Base-by-base conservation (phyloP, 805 yeast species). In the Teunomyces lycoperdinae region DNA sequence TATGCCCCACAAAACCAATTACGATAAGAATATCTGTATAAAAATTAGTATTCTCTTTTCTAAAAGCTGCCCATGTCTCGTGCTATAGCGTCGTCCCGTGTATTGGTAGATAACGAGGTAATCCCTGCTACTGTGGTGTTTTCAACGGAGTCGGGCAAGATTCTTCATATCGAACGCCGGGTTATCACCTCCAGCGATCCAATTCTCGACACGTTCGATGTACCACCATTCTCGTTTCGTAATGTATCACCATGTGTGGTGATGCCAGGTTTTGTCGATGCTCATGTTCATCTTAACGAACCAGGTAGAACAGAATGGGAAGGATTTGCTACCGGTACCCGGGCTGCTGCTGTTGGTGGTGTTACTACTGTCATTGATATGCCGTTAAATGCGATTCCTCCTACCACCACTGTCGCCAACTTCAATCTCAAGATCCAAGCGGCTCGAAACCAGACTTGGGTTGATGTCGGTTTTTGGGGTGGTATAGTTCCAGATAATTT, bases 231-330 rank as follows among this genome's bases (percentile, higher is more conserved):
- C 4, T 63, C 73, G 40, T 77, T 74, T 58, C 65, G 83, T 36
- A 74, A 83, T 52, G 82, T 84, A 4, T 73, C 85, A 3, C 89
- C 91, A 0, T 63, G 71, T 16, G 79, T 79, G 29, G 76, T 91
- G 9, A 71, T 92, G 73, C 97, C 98, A 0, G 98, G 98, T 0
- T 76, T 91, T 28, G 95, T 91, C 3, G 98, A 91, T 61, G 79
- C 96, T 4, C 98, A 91, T 64, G 98, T 91, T 24, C 98, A 91
- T 61, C 71, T 91, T 56, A 92, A 92, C 64, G 98, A 92, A 60
- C 97, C 98, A 0, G 98, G 98, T n/a, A 74, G 97, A 57, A 91
- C 97, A 1, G 96, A 90, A 52, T 91, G 98, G 98, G 98, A 91
- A 67, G 98, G 98, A 1, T 91, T 92, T 63, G 96, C 84, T n/a